These are phyloP conservation scores for Rheum nobile DNA, from an alignment of 148 eudicot species.

Conservation along the genomic window DNA sequence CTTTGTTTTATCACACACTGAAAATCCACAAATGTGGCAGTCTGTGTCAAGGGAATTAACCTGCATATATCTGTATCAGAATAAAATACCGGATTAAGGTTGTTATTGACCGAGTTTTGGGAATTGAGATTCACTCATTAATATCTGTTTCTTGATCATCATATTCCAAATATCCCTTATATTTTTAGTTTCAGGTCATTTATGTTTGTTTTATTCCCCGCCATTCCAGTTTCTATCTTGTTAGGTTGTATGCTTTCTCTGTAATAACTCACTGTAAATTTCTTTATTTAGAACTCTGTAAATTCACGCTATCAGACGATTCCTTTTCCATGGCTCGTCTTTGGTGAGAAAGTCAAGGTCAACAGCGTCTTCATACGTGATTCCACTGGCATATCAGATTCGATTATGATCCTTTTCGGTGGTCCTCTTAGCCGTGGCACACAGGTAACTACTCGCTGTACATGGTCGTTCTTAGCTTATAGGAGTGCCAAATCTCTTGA, in stretches of 20 bases:
- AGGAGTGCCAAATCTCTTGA: neutral
- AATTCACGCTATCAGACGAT: conserved; percentile 97
- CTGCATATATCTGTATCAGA: neutral
- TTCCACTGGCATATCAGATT: conserved; percentile 94
- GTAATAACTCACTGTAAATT: neutral
- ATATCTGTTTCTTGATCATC: neutral
- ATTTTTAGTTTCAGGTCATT: neutral
- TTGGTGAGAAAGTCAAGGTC: conserved; percentile 96
- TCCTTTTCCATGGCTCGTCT: conserved; percentile 95
- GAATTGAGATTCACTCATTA: neutral
- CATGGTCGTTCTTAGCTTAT: neutral
- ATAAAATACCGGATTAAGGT: neutral
- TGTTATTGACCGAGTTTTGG: neutral
- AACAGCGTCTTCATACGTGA: conserved; percentile 93
- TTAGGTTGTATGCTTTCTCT: neutral
- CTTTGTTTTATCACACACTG: neutral
- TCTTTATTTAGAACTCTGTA: conserved; percentile 77
- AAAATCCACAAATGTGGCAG: neutral
- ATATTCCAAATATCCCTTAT: no score
- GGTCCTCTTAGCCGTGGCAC: conserved; percentile 62
- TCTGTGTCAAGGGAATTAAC: neutral
- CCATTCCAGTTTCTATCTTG: neutral
- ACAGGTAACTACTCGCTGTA: conserved; percentile 32
- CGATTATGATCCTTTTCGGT: conserved; percentile 86
- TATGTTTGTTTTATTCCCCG: neutral